Base-by-base conservation (phyloP, 306 rosid species). In the Morella rubra region DNA sequence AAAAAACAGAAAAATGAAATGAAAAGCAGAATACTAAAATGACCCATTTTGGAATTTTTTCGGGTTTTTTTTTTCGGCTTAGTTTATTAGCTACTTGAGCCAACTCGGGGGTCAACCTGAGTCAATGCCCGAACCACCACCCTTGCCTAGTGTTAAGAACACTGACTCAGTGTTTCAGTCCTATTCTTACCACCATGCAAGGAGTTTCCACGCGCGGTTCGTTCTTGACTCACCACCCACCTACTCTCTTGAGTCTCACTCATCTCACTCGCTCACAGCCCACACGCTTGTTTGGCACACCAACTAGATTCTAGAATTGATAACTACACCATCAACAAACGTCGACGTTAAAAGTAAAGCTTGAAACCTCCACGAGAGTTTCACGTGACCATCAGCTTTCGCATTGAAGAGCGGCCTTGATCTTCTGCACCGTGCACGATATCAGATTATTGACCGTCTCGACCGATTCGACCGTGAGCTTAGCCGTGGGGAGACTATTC, bases 41-140 rank as follows among this genome's bases (percentile, higher is more conserved):
- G 37, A 32, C 37, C 3, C 3, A 2, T 32, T 32, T 10, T 65
- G 5, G 10, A 15, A 6, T 7, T 5, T 2, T 50, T 32, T 61
- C 56, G 1, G 0, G 0, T 44, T 42, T 51, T 69, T 40, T 22
- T 40, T 12, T 18, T 44, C 22, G 10, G 67, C 2, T 12, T 32
- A 56, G 52, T 42, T 14, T 44, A 5, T 15, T 61, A 37, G 49
- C 73, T 61, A 79, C 51, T 16, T 41, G 74, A 79, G 85, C 73
- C 86, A 81, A 81, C 78, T 44, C 41, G 71, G 72, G 90, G 91
- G 91, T 85, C 58, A 71, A 91, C 89, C 89, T 68, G 88, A 95
- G 99, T 95, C 99, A 95, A 95, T 95, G 86, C 97, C 99, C 99
- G 99, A 95, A 95, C 99, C 99, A 86, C 96, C 82, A 89, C 85